Evolutionary conservation across 2,329 filamentous ascomycete species (phyloP).

Genomic region (Diaporthe nobilis): DNA sequence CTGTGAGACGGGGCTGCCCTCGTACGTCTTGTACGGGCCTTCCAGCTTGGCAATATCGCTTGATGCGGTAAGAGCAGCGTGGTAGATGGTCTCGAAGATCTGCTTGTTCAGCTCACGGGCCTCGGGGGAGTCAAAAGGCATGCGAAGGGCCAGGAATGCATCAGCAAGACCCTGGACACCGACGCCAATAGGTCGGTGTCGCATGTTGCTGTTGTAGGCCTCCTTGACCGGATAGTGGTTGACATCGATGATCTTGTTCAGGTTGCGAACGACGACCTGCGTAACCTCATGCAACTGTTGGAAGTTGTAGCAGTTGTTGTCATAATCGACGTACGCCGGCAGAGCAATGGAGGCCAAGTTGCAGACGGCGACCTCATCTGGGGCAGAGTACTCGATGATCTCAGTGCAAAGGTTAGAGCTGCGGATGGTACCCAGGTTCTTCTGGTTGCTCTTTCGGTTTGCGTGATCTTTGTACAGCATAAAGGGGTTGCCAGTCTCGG

Average conservation of each 20-base stretch:
- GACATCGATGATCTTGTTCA: slow-evolving; percentile 98
- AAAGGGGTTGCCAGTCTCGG: slow-evolving; percentile 98
- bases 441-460: slow-evolving; percentile 99
- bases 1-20: slow-evolving; percentile 93
- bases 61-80: slow-evolving; percentile 91
- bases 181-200: slow-evolving; percentile 94
- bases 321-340: slow-evolving; percentile 90
- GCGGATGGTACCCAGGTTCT: slow-evolving; percentile 98
- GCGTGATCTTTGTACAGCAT: slow-evolving; percentile 99
- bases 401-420: slow-evolving; percentile 99
- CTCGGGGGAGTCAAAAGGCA: slow-evolving; percentile 97
- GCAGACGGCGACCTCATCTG: slow-evolving; percentile 98
- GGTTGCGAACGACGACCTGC: slow-evolving; percentile 91
- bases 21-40: slow-evolving; percentile 90
- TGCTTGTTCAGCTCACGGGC: slow-evolving; percentile 95
- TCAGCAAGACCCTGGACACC: slow-evolving; percentile 98
- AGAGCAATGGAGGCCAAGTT: slow-evolving; percentile 96
- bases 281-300: slow-evolving; percentile 95
- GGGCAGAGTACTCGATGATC: slow-evolving; percentile 96
- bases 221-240: slow-evolving; percentile 99
- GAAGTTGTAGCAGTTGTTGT: slow-evolving; percentile 90
- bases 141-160: slow-evolving; percentile 94
- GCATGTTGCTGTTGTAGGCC: slow-evolving; percentile 95
- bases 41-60: slow-evolving; percentile 86
- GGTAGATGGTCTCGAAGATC: slow-evolving; percentile 99